Evolutionary conservation across 2,329 filamentous ascomycete genomes (phyloP).

Genomic region (Claviceps spartinae): DNA sequence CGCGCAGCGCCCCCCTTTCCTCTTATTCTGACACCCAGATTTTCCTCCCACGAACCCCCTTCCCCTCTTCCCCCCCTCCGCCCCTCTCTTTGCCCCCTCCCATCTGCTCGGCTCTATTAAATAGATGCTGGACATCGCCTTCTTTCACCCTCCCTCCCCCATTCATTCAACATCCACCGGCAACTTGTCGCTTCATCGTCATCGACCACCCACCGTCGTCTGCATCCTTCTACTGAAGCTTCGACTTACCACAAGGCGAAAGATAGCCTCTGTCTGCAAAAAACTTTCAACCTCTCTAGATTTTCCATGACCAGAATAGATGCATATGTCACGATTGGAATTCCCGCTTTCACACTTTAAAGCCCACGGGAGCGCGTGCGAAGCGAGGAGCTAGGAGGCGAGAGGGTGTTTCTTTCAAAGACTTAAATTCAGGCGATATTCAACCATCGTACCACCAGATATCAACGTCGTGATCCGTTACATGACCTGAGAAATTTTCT

Average conservation of each 20-base stretch:
- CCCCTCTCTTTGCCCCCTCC: neutral
- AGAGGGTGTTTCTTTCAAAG: slow-evolving; percentile 15
- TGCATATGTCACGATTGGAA: slow-evolving; percentile 27
- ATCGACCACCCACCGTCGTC: slow-evolving; percentile 10
- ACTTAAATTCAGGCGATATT: slow-evolving; percentile 35
- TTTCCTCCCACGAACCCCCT: slow-evolving; percentile 4
- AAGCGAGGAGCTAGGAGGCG: slow-evolving; percentile 36
- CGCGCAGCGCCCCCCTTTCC: slow-evolving; percentile 3
- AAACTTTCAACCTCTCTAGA: slow-evolving; percentile 17
- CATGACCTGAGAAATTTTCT: slow-evolving; percentile 6
- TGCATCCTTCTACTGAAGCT: slow-evolving; percentile 13
- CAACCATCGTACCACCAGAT: slow-evolving; percentile 41
- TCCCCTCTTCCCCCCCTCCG: slow-evolving; percentile 5
- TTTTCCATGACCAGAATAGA: slow-evolving; percentile 29
- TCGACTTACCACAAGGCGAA: slow-evolving; percentile 15
- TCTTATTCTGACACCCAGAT: slow-evolving; percentile 9
- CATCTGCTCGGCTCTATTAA: slow-evolving; percentile 7
- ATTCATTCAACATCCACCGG: slow-evolving; percentile 7
- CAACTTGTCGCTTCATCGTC: slow-evolving; percentile 10
- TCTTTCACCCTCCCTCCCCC: slow-evolving; percentile 13
- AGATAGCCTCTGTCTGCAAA: slow-evolving; percentile 15
- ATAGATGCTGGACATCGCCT: slow-evolving; percentile 10
- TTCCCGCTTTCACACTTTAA: slow-evolving; percentile 55
- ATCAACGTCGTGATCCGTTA: slow-evolving; percentile 13
- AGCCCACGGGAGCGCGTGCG: slow-evolving; percentile 52